Percentiles rank a stretch among this genome's conserved stretches.
phyloP scores from a whole-genome alignment of 768 basidiomycete species.

The Asterophora lycoperdoides region DNA sequence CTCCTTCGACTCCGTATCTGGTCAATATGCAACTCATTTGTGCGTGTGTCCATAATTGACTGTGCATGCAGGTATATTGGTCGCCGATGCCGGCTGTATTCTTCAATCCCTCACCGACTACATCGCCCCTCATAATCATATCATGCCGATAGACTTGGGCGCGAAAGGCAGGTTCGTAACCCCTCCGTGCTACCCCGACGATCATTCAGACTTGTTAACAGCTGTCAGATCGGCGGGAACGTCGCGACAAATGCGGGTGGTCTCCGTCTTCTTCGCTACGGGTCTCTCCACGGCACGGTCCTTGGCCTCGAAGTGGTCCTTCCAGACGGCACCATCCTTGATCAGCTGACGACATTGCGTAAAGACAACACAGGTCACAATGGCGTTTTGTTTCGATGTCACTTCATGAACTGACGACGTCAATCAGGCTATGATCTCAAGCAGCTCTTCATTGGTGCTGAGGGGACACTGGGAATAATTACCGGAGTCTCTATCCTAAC shows the following conservation, averaged over 20 bases:
- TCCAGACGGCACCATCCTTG: slow-evolving; percentile 88
- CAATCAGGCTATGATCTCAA: slow-evolving; percentile 91
- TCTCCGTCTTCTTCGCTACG: slow-evolving; percentile 89
- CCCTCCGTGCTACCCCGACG: not conserved
- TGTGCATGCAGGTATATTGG: slow-evolving; percentile 63
- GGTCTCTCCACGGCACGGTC: slow-evolving; percentile 91
- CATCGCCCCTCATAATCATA: slow-evolving; percentile 82
- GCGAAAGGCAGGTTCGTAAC: slow-evolving; percentile 84
- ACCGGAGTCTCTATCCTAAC: slow-evolving; percentile 95
- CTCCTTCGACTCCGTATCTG: slow-evolving; percentile 80
- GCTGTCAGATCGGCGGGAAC: slow-evolving; percentile 98
- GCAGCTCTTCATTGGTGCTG: slow-evolving; percentile 96
- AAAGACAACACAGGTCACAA: slow-evolving; percentile 92
- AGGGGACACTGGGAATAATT: slow-evolving; percentile 93
- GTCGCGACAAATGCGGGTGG: slow-evolving; percentile 97
- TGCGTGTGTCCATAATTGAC: slow-evolving; percentile 6
- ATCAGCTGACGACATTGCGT: slow-evolving; percentile 82
- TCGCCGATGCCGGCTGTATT: slow-evolving; percentile 93
- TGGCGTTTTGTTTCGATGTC: not conserved
- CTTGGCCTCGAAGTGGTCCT: slow-evolving; percentile 95
- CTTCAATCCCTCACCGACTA: slow-evolving; percentile 85
- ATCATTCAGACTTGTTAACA: slow-evolving; percentile 23
- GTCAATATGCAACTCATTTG: slow-evolving; percentile 34
- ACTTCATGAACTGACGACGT: slow-evolving; percentile 1
- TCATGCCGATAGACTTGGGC: slow-evolving; percentile 94